These are phyloP conservation scores for Myxozyma neglecta DNA, from an alignment of 805 yeast species.

Conservation along the genomic window DNA sequence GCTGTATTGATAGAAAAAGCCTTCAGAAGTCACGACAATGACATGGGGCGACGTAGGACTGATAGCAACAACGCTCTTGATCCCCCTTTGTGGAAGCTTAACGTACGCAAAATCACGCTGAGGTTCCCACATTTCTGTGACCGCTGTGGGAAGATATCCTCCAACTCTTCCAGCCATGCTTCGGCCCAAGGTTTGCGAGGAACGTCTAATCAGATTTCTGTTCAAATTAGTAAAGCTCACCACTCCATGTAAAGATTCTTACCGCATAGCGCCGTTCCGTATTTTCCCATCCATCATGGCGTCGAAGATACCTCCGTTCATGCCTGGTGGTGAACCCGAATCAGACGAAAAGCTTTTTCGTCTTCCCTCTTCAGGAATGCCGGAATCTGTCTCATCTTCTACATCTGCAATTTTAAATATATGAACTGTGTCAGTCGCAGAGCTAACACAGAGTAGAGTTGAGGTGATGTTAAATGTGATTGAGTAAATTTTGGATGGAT, in stretches of 20 bases:
- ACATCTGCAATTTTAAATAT: constrained; percentile 69
- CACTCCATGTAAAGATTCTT: background rate
- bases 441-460: constrained; percentile 72
- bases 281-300: constrained; percentile 33
- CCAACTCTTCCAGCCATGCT: constrained; percentile 76
- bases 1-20: constrained; percentile 76
- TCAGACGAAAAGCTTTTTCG: constrained; percentile 29
- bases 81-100: constrained; percentile 55
- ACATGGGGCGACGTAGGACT: constrained; percentile 45
- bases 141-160: constrained; percentile 75
- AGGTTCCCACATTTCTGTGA: constrained; percentile 83
- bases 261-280: constrained; percentile 30
- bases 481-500: constrained; percentile 76
- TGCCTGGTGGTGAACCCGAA: constrained; percentile 30
- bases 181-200: constrained; percentile 41
- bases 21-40: constrained; percentile 77
- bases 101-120: constrained; percentile 84
- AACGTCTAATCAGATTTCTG: constrained; percentile 28
- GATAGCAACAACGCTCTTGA: constrained; percentile 43
- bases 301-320: constrained; percentile 31
- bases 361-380: constrained; percentile 20
- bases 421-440: constrained; percentile 90
- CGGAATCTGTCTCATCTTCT: constrained; percentile 16
- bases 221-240: background rate
- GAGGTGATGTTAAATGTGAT: constrained; percentile 73